These are phyloP conservation scores for Beta macrorhiza DNA, from an alignment of 179 eudicot genomes.

Conservation along the genomic window DNA sequence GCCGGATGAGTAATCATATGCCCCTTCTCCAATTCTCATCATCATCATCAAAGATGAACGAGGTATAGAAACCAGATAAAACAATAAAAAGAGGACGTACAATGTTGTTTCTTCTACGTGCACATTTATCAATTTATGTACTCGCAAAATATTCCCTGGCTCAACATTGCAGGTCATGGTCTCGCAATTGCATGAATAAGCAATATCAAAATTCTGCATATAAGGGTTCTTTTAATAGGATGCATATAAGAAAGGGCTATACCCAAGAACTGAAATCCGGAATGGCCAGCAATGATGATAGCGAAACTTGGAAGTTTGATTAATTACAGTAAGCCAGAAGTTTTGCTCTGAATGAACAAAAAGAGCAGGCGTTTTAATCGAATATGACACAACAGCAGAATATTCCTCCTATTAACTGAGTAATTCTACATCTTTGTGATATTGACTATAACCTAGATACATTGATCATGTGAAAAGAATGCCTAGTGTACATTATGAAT, in stretches of 20 bases:
- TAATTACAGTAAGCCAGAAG: conserved; percentile 11
- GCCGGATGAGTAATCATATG: too few relatives aligned
- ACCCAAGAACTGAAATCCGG: not conserved
- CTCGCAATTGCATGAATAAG: not conserved
- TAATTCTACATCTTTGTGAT: conserved; percentile 21
- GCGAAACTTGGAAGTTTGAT: conserved; percentile 8
- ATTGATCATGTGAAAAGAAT: conserved; percentile 23
- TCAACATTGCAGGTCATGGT: not conserved
- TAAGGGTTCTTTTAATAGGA: not conserved
- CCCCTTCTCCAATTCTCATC: too few relatives aligned
- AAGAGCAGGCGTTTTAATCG: conserved; percentile 11
- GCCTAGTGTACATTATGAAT: conserved; percentile 26
- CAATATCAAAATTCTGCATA: not conserved
- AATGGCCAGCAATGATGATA: not conserved
- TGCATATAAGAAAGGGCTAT: not conserved
- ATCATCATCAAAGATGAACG: too few relatives aligned
- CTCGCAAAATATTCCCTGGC: not conserved
- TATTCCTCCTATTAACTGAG: conserved; percentile 11
- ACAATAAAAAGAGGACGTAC: too few relatives aligned
- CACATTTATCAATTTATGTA: not conserved
- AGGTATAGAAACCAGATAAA: too few relatives aligned
- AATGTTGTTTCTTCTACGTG: too few relatives aligned
- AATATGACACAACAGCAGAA: conserved; percentile 8
- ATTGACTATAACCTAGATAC: conserved; percentile 23
- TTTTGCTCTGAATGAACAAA: not conserved